Evolutionary conservation across 768 basidiomycete species (phyloP).

Genomic region (Scleroderma bovista): DNA sequence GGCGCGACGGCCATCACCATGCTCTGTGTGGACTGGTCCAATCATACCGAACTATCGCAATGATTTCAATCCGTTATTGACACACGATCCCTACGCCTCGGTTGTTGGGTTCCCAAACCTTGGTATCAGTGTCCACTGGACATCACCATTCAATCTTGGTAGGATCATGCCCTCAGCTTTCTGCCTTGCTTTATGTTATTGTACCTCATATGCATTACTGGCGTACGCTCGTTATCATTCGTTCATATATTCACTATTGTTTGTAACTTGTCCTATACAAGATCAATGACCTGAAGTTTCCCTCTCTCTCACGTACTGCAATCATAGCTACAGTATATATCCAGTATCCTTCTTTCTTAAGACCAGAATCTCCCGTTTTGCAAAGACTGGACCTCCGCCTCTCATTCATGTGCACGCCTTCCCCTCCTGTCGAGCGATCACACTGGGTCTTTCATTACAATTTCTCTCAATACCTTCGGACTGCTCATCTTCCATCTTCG

Average conservation of each 20-base stretch:
- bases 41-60: too few species aligned
- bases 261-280: neutral
- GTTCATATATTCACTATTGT: neutral
- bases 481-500: neutral
- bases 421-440: neutral
- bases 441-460: neutral
- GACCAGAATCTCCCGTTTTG: neutral
- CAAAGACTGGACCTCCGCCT: neutral
- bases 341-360: neutral
- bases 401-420: neutral
- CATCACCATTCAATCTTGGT: neutral
- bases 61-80: too few species aligned
- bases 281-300: neutral
- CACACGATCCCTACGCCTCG: too few species aligned
- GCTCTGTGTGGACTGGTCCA: too few species aligned
- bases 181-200: neutral
- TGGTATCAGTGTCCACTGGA: neutral
- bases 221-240: neutral
- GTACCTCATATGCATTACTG: neutral
- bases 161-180: neutral
- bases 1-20: too few species aligned
- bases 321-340: neutral
- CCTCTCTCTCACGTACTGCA: neutral
- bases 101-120: too few species aligned
- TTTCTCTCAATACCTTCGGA: neutral